Evolutionary conservation across 2,329 filamentous ascomycete species (phyloP).

Genomic region (Fusarium pininemorale): DNA sequence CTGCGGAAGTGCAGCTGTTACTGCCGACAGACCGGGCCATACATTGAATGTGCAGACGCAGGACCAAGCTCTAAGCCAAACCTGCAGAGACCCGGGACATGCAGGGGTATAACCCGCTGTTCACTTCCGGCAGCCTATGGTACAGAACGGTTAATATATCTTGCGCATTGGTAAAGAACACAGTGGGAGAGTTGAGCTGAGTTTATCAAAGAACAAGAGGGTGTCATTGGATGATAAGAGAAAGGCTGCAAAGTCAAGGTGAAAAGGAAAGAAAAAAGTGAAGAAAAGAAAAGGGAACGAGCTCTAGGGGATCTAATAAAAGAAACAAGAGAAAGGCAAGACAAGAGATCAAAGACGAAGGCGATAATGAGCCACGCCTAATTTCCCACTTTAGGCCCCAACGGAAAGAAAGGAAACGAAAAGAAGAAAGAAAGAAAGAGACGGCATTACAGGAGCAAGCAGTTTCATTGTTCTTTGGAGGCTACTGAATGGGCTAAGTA

Average conservation of each 20-base stretch:
- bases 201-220: neutral
- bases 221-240: neutral
- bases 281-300: neutral
- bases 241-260: neutral
- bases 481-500: conserved; percentile 30
- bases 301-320: neutral
- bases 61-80: conserved; percentile 38
- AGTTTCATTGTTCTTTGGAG: conserved; percentile 40
- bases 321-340: neutral
- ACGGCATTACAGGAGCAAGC: neutral
- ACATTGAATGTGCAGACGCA: conserved; percentile 30
- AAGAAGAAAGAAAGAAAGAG: conserved; percentile 12
- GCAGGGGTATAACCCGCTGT: conserved; percentile 27
- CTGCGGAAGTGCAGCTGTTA: conserved; percentile 3
- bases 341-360: conserved; percentile 29
- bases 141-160: conserved; percentile 22
- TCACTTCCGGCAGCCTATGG: conserved; percentile 4
- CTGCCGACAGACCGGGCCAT: conserved; percentile 22
- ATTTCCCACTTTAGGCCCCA: conserved; percentile 25
- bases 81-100: conserved; percentile 42
- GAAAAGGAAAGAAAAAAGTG: conserved; percentile 3
- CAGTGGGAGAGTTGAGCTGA: conserved; percentile 10
- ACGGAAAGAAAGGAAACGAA: conserved; percentile 22
- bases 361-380: conserved; percentile 36
- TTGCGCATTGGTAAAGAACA: conserved; percentile 18